Conservation (phyloP, 2,329 filamentous ascomycete genomes). For the Pseudogymnoascus sp. region DNA sequence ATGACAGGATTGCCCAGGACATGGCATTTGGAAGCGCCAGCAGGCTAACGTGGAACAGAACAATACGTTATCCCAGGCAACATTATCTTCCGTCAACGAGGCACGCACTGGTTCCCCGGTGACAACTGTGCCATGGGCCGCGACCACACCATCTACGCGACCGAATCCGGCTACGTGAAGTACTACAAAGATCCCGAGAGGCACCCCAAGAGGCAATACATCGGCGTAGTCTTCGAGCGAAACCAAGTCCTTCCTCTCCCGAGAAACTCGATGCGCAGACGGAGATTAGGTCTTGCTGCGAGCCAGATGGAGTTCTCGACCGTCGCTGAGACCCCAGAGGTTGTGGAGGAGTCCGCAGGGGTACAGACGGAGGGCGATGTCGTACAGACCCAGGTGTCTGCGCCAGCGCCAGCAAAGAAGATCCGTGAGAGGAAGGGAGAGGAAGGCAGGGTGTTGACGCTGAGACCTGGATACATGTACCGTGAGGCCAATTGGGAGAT, state of each 20-base stretch:
- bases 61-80: constrained; percentile 93
- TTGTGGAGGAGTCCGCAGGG: constrained; percentile 12
- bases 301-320: constrained; percentile 35
- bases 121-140: constrained; percentile 94
- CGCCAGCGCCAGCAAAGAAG: constrained; percentile 11
- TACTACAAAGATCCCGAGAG: constrained; percentile 85
- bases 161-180: constrained; percentile 81
- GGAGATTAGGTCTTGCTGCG: constrained; percentile 67
- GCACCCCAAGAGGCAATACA: constrained; percentile 87
- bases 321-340: constrained; percentile 7
- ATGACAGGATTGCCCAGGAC: not conserved
- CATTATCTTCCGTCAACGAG: constrained; percentile 96
- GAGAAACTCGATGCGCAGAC: constrained; percentile 62
- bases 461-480: constrained; percentile 55
- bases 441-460: constrained; percentile 29
- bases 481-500: constrained; percentile 62
- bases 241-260: constrained; percentile 73
- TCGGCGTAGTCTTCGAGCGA: constrained; percentile 84
- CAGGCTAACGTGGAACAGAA: constrained; percentile 43
- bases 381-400: constrained; percentile 12
- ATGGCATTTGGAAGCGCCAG: not conserved
- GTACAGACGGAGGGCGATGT: constrained; percentile 14
- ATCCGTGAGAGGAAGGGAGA: constrained; percentile 28
- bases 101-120: constrained; percentile 88
- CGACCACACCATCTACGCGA: constrained; percentile 91